Percentiles rank a stretch among this genome's conserved stretches.
Conservation (phyloP, 2,329 filamentous ascomycete genomes). For the Claviceps capensis region DNA sequence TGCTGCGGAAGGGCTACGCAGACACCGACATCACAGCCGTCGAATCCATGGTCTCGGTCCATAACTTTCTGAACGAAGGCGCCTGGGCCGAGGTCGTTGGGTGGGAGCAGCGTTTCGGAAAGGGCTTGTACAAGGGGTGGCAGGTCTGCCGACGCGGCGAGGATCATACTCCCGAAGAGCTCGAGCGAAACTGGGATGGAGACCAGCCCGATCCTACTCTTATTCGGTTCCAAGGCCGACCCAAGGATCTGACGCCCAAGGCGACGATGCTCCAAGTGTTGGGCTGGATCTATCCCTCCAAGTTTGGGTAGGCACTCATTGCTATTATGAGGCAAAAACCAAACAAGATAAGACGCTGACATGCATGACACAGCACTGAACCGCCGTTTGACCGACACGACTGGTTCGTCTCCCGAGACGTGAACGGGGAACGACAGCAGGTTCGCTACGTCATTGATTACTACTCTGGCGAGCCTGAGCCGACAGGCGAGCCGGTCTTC, state of each 20-base stretch:
- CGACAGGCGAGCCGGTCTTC: slow-evolving; percentile 84
- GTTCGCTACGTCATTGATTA: slow-evolving; percentile 95
- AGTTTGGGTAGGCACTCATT: slow-evolving; percentile 51
- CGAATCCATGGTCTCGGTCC: slow-evolving; percentile 91
- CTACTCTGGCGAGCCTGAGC: slow-evolving; percentile 71
- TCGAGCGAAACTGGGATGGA: slow-evolving; percentile 39
- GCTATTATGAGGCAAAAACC: not conserved
- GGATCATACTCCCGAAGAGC: slow-evolving; percentile 35
- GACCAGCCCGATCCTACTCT: slow-evolving; percentile 53
- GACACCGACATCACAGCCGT: slow-evolving; percentile 90
- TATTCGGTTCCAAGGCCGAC: slow-evolving; percentile 76
- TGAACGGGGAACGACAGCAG: slow-evolving; percentile 56
- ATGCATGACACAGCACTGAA: slow-evolving; percentile 42
- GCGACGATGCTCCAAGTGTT: slow-evolving; percentile 71
- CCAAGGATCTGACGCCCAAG: slow-evolving; percentile 83
- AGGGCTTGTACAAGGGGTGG: slow-evolving; percentile 60
- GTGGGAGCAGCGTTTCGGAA: slow-evolving; percentile 78
- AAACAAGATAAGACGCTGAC: slow-evolving; percentile 1
- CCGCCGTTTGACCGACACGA: slow-evolving; percentile 95
- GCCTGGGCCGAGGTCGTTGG: slow-evolving; percentile 91
- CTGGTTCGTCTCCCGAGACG: slow-evolving; percentile 75
- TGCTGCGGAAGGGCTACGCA: slow-evolving; percentile 88
- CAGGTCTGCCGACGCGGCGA: slow-evolving; percentile 62
- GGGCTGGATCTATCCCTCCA: slow-evolving; percentile 63
- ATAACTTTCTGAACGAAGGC: slow-evolving; percentile 97